phyloP scores from a whole-genome alignment of 2,329 filamentous ascomycete species.

The Myriosclerotinia duriaeana region DNA sequence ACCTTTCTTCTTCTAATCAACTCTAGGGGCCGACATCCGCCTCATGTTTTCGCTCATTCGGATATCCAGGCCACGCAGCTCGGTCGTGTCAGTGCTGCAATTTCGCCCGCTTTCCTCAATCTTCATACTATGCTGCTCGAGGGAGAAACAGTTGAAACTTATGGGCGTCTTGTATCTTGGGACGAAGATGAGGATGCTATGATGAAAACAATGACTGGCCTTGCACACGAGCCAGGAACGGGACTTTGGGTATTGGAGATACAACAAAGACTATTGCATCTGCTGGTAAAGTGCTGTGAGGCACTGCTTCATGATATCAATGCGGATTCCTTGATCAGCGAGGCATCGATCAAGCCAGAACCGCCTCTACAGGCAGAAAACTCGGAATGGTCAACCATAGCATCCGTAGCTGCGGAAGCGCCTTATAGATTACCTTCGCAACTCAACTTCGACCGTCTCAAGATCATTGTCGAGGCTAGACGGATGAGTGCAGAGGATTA shows the following conservation, averaged over 20 bases:
- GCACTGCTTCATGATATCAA: slow-evolving; percentile 54
- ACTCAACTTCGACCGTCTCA: slow-evolving; percentile 49
- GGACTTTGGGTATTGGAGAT: slow-evolving; percentile 52
- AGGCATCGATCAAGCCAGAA: slow-evolving; percentile 43
- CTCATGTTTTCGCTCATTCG: slow-evolving; percentile 48
- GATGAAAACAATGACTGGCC: slow-evolving; percentile 41
- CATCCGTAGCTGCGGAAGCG: slow-evolving; percentile 48
- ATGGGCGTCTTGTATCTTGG: slow-evolving; percentile 44
- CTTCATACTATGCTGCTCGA: slow-evolving; percentile 42
- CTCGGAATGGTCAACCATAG: slow-evolving; percentile 44
- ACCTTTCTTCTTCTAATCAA: slow-evolving; percentile 53
- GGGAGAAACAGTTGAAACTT: slow-evolving; percentile 40
- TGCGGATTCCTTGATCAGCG: slow-evolving; percentile 35
- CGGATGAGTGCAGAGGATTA: slow-evolving; percentile 51
- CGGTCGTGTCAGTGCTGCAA: slow-evolving; percentile 34
- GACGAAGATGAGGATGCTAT: slow-evolving; percentile 44
- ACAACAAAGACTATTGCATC: slow-evolving; percentile 49
- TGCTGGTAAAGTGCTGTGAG: slow-evolving; percentile 51
- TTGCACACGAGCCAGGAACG: slow-evolving; percentile 47
- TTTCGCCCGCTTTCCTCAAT: slow-evolving; percentile 37
- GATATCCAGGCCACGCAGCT: slow-evolving; percentile 45
- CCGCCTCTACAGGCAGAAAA: slow-evolving; percentile 41
- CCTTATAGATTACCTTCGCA: slow-evolving; percentile 52
- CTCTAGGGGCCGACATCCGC: slow-evolving; percentile 49
- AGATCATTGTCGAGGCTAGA: slow-evolving; percentile 47